These are phyloP conservation scores for Dinochytrium kinnereticum DNA, from an alignment of 371 early-diverging fungal genomes.

Conservation along the genomic window DNA sequence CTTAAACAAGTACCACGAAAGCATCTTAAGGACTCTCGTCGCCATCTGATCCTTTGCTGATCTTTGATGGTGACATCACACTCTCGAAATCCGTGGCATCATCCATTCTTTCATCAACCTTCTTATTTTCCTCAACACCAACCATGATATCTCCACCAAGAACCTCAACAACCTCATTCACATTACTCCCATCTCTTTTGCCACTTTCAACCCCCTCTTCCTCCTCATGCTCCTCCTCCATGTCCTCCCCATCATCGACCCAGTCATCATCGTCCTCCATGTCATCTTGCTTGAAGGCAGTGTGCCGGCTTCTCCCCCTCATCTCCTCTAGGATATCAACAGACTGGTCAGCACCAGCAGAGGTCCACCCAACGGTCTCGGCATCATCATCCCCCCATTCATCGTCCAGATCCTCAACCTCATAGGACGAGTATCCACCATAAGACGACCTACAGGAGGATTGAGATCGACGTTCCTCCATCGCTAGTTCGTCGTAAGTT, in stretches of 20 bases:
- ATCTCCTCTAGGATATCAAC: neutral
- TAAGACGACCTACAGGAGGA: neutral
- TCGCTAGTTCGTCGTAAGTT: constrained; percentile 54
- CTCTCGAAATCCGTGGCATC: neutral
- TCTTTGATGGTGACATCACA: neutral
- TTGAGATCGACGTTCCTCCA: constrained; percentile 42
- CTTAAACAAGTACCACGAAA: too few relatives aligned
- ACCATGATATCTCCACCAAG: constrained; percentile 1
- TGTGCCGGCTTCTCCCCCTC: neutral
- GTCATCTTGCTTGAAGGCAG: neutral
- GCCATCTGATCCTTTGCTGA: too few relatives aligned
- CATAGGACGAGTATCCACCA: neutral
- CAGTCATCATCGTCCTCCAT: constrained; percentile 14
- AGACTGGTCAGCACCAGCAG: neutral
- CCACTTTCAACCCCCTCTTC: neutral
- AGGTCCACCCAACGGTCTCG: neutral
- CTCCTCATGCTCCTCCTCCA: neutral
- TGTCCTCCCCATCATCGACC: constrained; percentile 11
- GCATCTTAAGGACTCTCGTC: too few relatives aligned
- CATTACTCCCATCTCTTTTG: too few relatives aligned
- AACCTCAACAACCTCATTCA: too few relatives aligned
- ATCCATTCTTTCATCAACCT: neutral
- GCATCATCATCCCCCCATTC: constrained; percentile 23
- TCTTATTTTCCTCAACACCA: neutral
- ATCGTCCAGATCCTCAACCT: constrained; percentile 24